Conservation (phyloP, 352 stramenopile genomes). For the Halophytophthora polymorphica region DNA sequence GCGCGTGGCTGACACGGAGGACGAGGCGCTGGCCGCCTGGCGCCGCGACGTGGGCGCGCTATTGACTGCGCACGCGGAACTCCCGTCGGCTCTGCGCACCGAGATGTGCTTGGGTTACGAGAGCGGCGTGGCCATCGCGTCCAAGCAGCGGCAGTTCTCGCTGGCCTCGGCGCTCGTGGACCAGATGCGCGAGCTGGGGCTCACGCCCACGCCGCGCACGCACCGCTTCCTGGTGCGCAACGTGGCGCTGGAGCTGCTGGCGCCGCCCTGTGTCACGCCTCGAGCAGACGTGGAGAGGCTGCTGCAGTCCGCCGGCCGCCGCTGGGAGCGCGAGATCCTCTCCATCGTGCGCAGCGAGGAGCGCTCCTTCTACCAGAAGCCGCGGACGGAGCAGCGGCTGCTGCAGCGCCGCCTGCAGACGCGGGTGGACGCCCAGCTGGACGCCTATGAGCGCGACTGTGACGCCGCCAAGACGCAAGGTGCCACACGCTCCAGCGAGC, state of each 20-base stretch:
- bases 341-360: constrained; percentile 53
- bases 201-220: constrained; percentile 30
- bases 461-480: constrained; percentile 7
- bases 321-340: constrained; percentile 56
- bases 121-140: constrained; percentile 60
- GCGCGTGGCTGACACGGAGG: constrained; percentile 18
- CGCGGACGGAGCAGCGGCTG: constrained; percentile 35
- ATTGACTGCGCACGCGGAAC: constrained; percentile 12
- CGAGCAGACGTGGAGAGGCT: constrained; percentile 34
- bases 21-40: constrained; percentile 37
- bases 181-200: constrained; percentile 47
- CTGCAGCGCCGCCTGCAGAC: constrained; percentile 44
- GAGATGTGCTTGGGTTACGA: constrained; percentile 55
- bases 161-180: constrained; percentile 33
- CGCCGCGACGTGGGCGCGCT: constrained; percentile 23
- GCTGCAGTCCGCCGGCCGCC: constrained; percentile 17
- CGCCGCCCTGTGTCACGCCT: constrained; percentile 18
- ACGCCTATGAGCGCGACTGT: constrained; percentile 40
- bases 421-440: constrained; percentile 40
- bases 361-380: constrained; percentile 60
- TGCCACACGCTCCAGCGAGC: constrained; percentile 21
- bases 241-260: constrained; percentile 46
- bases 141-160: constrained; percentile 68
- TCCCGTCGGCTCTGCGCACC: constrained; percentile 11
- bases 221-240: constrained; percentile 52